Base-by-base conservation (phyloP, 345 rosid genomes). In the Rhizophora mangle region DNA sequence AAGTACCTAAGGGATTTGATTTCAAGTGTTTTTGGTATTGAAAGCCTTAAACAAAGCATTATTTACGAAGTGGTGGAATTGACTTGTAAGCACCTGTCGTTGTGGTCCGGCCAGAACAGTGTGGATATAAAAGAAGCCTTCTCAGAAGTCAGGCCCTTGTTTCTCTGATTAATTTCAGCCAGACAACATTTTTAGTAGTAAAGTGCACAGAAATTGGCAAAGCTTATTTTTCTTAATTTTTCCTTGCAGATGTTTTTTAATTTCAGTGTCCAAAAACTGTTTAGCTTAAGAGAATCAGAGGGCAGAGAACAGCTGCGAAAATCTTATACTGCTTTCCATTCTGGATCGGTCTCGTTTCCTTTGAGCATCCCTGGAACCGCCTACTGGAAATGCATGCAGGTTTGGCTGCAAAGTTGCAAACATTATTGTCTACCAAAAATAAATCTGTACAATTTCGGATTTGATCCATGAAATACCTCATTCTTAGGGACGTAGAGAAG, bases 281-380 rank as follows among this genome's bases (percentile, higher is more conserved):
- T 85, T 21, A 73, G 84, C 43, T 71, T 72, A 34, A 72, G 72
- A 10, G 76, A 82, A 69, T 39, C 67, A 11, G 67, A 37, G 49
- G 26, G 34, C 19, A 43, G 49, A n/a, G 30, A 60, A 22, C 65
- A 34, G 67, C 72, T 85, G 21, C 36, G 46, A 29, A 68, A 67
- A 6, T 71, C 29, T 65, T 66, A 59, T 58, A 63, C 43, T 60
- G 72, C 51, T 6, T 76, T 85, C 80, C 43, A 70, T 29, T 61
- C 70, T 43, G 83, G 85, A 46, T 57, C 83, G 20, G 56, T 64
- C 62, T 81, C 83, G 13, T 73, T 85, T 52, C 80, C 87, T 60
- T 6, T 81, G 24, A 55, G 78, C 73, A 24, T 75, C 32, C 79
- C 86, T 2, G 83, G 87, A 74, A 80, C 81, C n/a, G 70, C 80